Conservation (phyloP, 345 rosid species). For the Bruguiera parviflora region DNA sequence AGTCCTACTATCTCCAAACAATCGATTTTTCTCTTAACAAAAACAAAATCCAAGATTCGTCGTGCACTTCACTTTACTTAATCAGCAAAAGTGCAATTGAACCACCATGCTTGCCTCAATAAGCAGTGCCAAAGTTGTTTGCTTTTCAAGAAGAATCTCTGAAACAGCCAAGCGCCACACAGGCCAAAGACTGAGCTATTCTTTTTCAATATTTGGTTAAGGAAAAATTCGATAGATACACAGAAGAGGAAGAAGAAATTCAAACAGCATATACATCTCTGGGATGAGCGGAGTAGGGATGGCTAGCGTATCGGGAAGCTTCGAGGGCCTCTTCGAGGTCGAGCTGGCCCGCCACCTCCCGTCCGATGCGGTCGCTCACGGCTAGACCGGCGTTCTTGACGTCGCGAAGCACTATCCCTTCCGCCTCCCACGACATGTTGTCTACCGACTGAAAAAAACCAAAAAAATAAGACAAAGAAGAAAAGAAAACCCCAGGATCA, state of each 20-base stretch:
- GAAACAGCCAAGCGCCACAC: no score
- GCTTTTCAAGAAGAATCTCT: no score
- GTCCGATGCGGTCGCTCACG: constrained; percentile 74
- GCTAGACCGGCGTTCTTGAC: constrained; percentile 73
- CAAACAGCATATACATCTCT: constrained; percentile 49
- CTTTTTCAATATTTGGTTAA: not conserved
- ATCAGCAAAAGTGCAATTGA: no score
- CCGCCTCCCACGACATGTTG: constrained; percentile 61
- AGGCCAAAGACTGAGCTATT: no score
- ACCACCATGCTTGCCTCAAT: no score
- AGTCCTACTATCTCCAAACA: no score
- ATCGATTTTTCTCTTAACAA: no score
- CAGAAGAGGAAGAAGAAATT: not conserved
- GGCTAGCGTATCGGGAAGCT: constrained; percentile 90
- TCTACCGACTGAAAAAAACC: no score
- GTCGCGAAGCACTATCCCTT: constrained; percentile 80
- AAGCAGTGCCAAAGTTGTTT: no score
- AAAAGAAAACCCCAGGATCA: not conserved
- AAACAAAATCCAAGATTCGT: no score
- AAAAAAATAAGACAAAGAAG: no score
- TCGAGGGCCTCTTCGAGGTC: constrained; percentile 92
- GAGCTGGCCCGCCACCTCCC: constrained; percentile 73
- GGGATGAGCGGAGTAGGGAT: constrained; percentile 84
- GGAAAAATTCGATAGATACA: not conserved
- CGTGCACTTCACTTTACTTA: no score